Percentiles rank a stretch among this genome's conserved stretches.
These are phyloP conservation scores for Sisymbrium irio DNA, from an alignment of 345 rosid species.

Conservation along the genomic window DNA sequence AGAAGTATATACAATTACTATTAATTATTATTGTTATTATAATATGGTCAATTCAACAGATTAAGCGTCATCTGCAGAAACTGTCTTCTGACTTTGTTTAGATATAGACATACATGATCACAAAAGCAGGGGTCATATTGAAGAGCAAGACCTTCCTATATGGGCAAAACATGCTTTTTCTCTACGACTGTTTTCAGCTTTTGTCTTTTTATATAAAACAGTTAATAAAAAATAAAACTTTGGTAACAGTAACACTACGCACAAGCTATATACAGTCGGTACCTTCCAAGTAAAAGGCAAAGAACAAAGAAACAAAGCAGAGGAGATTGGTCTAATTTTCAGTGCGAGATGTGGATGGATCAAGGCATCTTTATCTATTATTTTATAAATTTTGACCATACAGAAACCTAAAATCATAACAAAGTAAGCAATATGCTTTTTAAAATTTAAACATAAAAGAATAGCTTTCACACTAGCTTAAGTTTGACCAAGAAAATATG, in stretches of 20 bases:
- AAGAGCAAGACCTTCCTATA: slow-evolving; percentile 6
- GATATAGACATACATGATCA: slow-evolving; percentile 17
- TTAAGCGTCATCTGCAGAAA: slow-evolving; percentile 7
- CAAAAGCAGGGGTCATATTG: slow-evolving; percentile 12
- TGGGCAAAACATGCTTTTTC: slow-evolving; percentile 33
- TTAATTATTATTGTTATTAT: background rate
- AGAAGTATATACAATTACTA: background rate
- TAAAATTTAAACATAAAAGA: background rate
- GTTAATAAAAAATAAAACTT: slow-evolving; percentile 25
- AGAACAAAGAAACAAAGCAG: slow-evolving; percentile 8
- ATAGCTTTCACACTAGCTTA: slow-evolving; percentile 16
- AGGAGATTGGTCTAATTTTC: slow-evolving; percentile 58
- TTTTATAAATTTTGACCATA: slow-evolving; percentile 17
- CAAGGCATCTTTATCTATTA: slow-evolving; percentile 34
- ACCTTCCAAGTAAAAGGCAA: slow-evolving; percentile 21
- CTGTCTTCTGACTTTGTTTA: slow-evolving; percentile 20
- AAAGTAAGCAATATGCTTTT: slow-evolving; percentile 1
- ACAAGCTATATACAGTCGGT: slow-evolving; percentile 13
- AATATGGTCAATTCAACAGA: slow-evolving; percentile 4
- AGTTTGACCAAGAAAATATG: slow-evolving; percentile 29
- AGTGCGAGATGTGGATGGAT: slow-evolving; percentile 72
- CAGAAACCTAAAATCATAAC: slow-evolving; percentile 23
- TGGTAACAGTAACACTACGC: slow-evolving; percentile 19
- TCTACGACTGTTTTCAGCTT: slow-evolving; percentile 21
- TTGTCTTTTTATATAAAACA: slow-evolving; percentile 29